Evolutionary conservation across 495 filamentous ascomycete species (phyloP).

Genomic region (Daldinia concentrica): DNA sequence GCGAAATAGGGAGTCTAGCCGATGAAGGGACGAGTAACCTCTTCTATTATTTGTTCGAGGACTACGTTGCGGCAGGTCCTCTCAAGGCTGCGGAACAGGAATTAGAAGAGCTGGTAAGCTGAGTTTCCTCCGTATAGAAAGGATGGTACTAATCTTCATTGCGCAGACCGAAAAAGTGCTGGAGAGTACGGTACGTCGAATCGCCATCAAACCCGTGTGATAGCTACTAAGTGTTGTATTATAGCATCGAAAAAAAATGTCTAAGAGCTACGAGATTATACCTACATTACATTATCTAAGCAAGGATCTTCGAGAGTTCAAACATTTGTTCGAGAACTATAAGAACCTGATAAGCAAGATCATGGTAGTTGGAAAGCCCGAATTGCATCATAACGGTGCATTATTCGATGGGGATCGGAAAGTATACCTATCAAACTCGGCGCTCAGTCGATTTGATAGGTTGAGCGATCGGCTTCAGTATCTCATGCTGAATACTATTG

Average conservation of each 20-base stretch:
- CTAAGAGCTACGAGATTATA: slow-evolving; percentile 51
- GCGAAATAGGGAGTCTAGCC: slow-evolving; percentile 44
- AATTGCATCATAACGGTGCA: slow-evolving; percentile 29
- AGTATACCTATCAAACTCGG: slow-evolving; percentile 70
- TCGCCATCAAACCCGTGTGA: not conserved
- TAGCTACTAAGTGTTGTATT: slow-evolving; percentile 14
- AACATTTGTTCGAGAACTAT: slow-evolving; percentile 82
- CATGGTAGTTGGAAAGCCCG: slow-evolving; percentile 52
- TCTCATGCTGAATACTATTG: slow-evolving; percentile 82
- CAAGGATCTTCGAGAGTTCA: slow-evolving; percentile 76
- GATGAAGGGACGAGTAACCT: slow-evolving; percentile 75
- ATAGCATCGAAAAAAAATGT: slow-evolving; percentile 41
- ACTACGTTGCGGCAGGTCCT: slow-evolving; percentile 59
- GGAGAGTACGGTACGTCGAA: slow-evolving; percentile 41
- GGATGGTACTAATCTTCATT: slow-evolving; percentile 10
- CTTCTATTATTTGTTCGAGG: slow-evolving; percentile 89
- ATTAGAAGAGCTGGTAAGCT: slow-evolving; percentile 73
- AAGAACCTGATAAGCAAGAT: slow-evolving; percentile 76
- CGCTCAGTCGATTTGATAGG: slow-evolving; percentile 78
- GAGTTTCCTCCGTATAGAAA: slow-evolving; percentile 46
- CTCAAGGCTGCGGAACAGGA: slow-evolving; percentile 77
- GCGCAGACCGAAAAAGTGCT: slow-evolving; percentile 45
- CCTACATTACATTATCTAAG: slow-evolving; percentile 64
- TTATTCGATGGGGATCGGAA: slow-evolving; percentile 46
- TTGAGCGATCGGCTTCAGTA: slow-evolving; percentile 78